Evolutionary conservation across 73 alveolate species (phyloP), one percentile per base, ranked within the genome.

Genomic region (Diophrys appendiculata): DNA sequence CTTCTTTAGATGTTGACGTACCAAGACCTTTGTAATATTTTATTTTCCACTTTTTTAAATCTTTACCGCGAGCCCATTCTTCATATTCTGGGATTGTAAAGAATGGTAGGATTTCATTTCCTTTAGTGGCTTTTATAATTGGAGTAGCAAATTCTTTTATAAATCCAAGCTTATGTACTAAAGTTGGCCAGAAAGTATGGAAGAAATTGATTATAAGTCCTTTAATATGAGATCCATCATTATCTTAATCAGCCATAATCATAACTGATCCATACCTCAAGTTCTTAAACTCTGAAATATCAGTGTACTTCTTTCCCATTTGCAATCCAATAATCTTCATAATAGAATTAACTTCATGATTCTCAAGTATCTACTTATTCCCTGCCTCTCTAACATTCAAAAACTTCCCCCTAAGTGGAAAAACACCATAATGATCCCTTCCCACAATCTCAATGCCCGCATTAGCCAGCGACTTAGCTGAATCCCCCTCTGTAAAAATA

Each of bases 1-100:
- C 99, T 90, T 98, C 99, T 77, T 93, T 88, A 70, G 94, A 93
- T 24, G 99, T 92, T 34, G 99, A 97, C 27, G 99, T 98, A 65
- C 99, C 99, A 33, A 98, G 97, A 32, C 99, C 99, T 96, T 98
- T 98, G 97, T 98, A 98, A 89, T 98, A 98, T 81, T 98, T 98
- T 75, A 97, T 92, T 73, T 96, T 95, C 97, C 97, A 98, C 30
- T 93, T 92, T 68, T 83, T 93, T 24, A 92, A 81, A 74, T 90
- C 94, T 73, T 90, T 90, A 29, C 86, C 90, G 76, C 85, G 92
- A 34, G 90, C 89, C 99, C 99, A 98, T 69, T 90, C 76, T 81
- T 97, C 98, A 79, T 96, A 98, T 91, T 98, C 99, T 68, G 97
- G 98, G 18, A 93, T 83, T 24, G 99, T 93, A 78, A 86, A 97